phyloP scores from a whole-genome alignment of 192 early-diverging fungal species.

The Entomortierella chlamydospora region DNA sequence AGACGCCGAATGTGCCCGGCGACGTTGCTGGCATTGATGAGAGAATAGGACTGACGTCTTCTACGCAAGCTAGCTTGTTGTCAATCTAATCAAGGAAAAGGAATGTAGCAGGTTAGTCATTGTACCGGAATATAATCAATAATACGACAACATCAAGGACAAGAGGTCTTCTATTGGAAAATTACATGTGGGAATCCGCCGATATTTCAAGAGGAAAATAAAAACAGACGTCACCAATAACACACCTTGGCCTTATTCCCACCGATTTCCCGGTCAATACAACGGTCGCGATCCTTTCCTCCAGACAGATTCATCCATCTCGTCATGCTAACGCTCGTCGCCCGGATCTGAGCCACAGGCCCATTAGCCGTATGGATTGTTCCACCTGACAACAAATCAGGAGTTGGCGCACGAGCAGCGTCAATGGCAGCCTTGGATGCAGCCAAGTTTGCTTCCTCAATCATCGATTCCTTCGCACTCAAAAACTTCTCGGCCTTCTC shows the following conservation, averaged over 20 bases:
- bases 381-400: conserved; percentile 5
- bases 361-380: not conserved
- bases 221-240: not conserved
- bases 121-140: too few species aligned
- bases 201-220: not conserved
- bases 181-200: too few species aligned
- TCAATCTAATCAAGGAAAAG: not conserved
- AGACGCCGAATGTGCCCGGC: not conserved
- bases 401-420: conserved; percentile 21
- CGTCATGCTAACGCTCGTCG: conserved; percentile 28
- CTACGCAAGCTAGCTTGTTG: not conserved
- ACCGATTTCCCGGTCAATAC: not conserved
- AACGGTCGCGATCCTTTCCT: conserved; percentile 10
- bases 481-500: conserved; percentile 36
- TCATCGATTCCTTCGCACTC: conserved; percentile 26
- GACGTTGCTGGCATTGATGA: not conserved
- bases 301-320: conserved; percentile 49
- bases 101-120: too few species aligned
- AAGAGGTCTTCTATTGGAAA: too few species aligned
- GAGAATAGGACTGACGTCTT: not conserved
- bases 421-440: conserved; percentile 31
- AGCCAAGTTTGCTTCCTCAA: conserved; percentile 30
- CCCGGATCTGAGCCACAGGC: conserved; percentile 29
- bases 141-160: too few species aligned
- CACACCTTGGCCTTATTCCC: conserved; percentile 17